Evolutionary conservation across 2,329 filamentous ascomycete genomes (phyloP), one percentile per base, ranked within the genome.

Genomic region (Immersiporthe knoxdaviesiana): DNA sequence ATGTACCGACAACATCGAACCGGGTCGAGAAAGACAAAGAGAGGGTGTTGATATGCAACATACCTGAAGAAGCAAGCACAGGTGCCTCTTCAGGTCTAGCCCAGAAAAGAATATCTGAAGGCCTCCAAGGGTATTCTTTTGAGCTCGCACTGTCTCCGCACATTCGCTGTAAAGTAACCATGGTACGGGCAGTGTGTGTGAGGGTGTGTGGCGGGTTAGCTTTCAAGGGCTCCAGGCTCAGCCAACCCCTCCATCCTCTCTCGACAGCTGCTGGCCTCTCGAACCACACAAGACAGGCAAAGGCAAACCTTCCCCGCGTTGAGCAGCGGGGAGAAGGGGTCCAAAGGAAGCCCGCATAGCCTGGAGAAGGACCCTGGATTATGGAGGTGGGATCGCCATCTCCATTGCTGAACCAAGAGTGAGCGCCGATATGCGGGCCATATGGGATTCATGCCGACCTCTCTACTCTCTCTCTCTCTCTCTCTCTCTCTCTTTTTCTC

Each of bases 41-140:
- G 10, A 61, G 41, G 27, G 58, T 54, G 44, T 54, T 32, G 41
- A 54, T 60, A 56, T 37, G 41, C 61, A 37, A 62, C 61, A 44
- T 70, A 56, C 61, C 56, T 63, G 44, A 70, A 65, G 66, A 30
- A 70, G 68, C 52, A 67, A 70, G 66, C 56, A 56, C 50, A 24
- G 7, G 35, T 70, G 11, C 68, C 68, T 63, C 44, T 68, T 70
- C 66, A 59, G 68, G 62, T 14, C 50, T 65, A 68, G 68, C 47
- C 60, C 27, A 24, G 14, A 8, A 8, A 16, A 3, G 27, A 63
- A 59, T n/a, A 58, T 68, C 62, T 56, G 54, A 68, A 44, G 62
- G 60, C 64, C 65, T 14, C 32, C n/a, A n/a, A n/a, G 16, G 5
- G 5, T 8, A 16, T 1, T 10, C 10, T 47, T 4, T 44, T 8